Base-by-base conservation (phyloP, 805 yeast species). In the Candida caryicola region DNA sequence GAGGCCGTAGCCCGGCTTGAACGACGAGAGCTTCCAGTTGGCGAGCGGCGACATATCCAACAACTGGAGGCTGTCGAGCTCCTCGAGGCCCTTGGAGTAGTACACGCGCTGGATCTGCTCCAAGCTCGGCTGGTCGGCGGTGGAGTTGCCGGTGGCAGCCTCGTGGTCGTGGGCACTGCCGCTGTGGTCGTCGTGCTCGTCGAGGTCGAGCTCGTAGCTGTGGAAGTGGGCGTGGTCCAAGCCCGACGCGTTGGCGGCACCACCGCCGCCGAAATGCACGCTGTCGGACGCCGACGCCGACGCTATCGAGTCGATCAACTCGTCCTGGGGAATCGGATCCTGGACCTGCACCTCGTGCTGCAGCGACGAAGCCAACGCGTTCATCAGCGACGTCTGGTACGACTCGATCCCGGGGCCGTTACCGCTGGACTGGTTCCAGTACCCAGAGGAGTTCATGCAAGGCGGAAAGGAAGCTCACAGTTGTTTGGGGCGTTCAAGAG, bases 41-140 rank as follows among this genome's bases (percentile, higher is more conserved):
- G 95, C 98, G 14, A 84, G 65, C 13, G 81, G 78, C 1, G 95
- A 87, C 7, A 91, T 72, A 54, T 93, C 96, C 0, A 78, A 67
- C 13, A 86, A 57, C 9, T 85, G 87, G 21, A 66, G 52, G 9
- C 63, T 56, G 41, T 83, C 89, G 39, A 81, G 57, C 33, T 74
- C 77, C 38, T 71, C 70, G 3, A 81, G 57, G 0, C 85, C 86
- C 46, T 54, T 59, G 2, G 54, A 34, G 37, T 69, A 69, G 48
- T 64, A 69, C 1, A 62, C 62, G n/a, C 60, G 42, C 42, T 67
- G 73, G 0, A 65, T 52, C 39, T 66, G 70, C 42, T 69, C 74
- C 28, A 64, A 43, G 14, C 65, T 58, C 2, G 71, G 71, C 37
- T 65, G 69, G 8, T 56, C 60, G 7, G 32, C 39, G 15, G 31